Evolutionary conservation across 2,329 filamentous ascomycete genomes (phyloP), one percentile per base, ranked within the genome.

Genomic region (Trichoderma koningii): DNA sequence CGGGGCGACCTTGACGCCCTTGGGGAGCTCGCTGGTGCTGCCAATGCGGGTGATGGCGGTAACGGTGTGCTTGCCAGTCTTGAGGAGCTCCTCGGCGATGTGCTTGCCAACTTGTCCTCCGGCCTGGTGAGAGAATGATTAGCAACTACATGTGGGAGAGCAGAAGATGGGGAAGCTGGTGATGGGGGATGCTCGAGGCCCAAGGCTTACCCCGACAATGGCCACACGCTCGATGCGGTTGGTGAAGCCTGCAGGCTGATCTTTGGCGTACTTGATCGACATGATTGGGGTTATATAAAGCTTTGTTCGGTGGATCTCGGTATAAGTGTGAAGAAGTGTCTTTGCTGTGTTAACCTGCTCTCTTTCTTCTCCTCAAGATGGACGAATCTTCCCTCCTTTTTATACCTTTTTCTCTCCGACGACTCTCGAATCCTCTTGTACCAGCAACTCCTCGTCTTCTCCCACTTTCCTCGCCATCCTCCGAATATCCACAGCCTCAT

Each of bases 1-100:
- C 3, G 69, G 66, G 30, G 74, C 76, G 15, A 77, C 68, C 2
- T 74, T 70, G 23, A 85, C 76, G 15, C 81, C 81, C 0, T 74
- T 67, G 2, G 83, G 82, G 2, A 85, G 66, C n/a, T 67, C 74
- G 59, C 73, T 75, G 0, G 67, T 64, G 74, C 81, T 83, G 65
- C 73, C 75, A 42, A 73, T 70, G 48, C 84, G 84, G 2, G 82
- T 82, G 44, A 86, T 73, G 19, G 83, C 85, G 0, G 82, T 86
- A 26, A 87, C 72, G 5, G 72, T 76, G 69, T 86, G 84, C 69
- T 80, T 83, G 42, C 81, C 82, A 0, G 77, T 79, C 28, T 78
- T 70, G 1, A 86, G 74, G 0, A 87, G 79, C 5, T 73, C 77
- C 2, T 73, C 68, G 0, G 77, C 70, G 51, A 84, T 76, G 67